Evolutionary conservation across 176 grass and related monocot genomes (phyloP), one percentile per base, ranked within the genome.

Genomic region (Phoenix roebelenii): DNA sequence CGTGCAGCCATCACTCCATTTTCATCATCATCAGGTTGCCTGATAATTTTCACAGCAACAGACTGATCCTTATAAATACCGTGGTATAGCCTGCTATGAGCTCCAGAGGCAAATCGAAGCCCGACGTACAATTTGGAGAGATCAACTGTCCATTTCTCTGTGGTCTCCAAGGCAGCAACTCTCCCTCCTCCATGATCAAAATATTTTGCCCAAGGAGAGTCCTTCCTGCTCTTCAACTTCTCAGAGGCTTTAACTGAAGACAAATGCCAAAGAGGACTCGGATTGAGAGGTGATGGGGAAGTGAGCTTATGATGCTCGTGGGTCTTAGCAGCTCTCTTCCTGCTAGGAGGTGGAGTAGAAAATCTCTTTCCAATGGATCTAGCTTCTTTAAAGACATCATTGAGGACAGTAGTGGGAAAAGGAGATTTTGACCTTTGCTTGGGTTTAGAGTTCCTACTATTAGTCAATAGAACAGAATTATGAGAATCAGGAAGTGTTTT

Each of bases 31-130:
- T 76, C 73, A 60, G 84, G 88, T 25, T 77, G 63, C 25, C 74
- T 80, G 66, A 81, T 81, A 64, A 89, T 78, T 68, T 98, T 98
- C 61, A 98, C 71, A 14, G 88, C 94, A 55, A 89, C 88, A 60
- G 82, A 67, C 50, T 72, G 66, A 17, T 83, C 84, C n/a, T 63
- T 82, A 68, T 93, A 98, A 44, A 93, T 83, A 16, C 93, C 85
- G 48, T 68, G 82, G 68, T 83, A 92, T 65, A 98, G 61, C 16
- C 67, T 74, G 60, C 94, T 89, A 66, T 89, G 84, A 50, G 82
- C 87, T 24, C 93, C 93, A 2, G 63, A 66, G 1, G 94, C 82
- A 17, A 98, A 98, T 71, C 70, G 80, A 10, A 65, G 68, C n/a
- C 88, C 94, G 4, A 92, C 32, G 63, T 89, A 81, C 60, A 98